Conservation (phyloP, 306 rosid species). For the Castanopsis chinensis region DNA sequence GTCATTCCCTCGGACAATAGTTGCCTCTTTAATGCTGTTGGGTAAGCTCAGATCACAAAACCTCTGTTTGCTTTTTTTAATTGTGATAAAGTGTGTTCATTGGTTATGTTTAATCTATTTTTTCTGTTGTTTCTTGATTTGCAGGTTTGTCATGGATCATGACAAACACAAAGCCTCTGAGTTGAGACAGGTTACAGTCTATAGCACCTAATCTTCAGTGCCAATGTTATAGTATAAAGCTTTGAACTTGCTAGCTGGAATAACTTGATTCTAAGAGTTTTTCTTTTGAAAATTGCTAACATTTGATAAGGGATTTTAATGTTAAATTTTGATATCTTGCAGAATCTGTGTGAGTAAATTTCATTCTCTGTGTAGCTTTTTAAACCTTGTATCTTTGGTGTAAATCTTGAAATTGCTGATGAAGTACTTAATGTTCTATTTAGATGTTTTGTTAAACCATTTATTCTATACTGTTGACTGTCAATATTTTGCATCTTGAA, state of each 20-base stretch:
- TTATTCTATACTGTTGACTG: neutral
- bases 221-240: neutral
- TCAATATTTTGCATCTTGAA: neutral
- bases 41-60: constrained; percentile 46
- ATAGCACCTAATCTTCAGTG: neutral
- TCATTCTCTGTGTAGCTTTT: neutral
- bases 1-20: constrained; percentile 88
- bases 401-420: neutral
- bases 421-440: too few relatives aligned
- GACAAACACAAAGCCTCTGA: constrained; percentile 70
- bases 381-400: neutral
- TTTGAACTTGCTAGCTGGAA: neutral
- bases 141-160: constrained; percentile 90
- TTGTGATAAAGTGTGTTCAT: neutral
- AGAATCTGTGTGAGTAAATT: neutral
- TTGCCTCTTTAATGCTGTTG: constrained; percentile 95
- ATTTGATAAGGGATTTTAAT: neutral
- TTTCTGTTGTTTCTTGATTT: constrained; percentile 19
- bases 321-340: neutral
- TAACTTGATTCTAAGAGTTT: neutral
- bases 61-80: neutral
- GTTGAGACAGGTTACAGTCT: constrained; percentile 74
- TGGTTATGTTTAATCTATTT: neutral
- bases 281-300: neutral
- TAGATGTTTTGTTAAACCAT: neutral